Conservation (phyloP, 2,329 filamentous ascomycete species). For the Pyricularia sp. region DNA sequence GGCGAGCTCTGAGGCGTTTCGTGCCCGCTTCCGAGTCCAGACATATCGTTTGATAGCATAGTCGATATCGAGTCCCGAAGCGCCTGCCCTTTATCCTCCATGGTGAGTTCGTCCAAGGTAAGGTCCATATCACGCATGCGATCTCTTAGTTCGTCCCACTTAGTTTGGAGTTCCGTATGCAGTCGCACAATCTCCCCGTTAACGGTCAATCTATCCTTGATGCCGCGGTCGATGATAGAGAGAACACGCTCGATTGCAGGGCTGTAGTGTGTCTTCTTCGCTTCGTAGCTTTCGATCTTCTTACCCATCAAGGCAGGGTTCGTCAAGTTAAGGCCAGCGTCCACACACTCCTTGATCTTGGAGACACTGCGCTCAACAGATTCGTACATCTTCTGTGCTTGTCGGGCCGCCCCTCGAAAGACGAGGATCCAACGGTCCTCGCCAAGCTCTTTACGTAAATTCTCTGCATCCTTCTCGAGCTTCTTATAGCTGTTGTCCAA, state of each 20-base stretch:
- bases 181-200: conserved; percentile 89
- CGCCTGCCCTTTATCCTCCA: conserved; percentile 53
- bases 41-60: conserved; percentile 72
- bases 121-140: conserved; percentile 68
- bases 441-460: conserved; percentile 74
- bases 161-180: conserved; percentile 72
- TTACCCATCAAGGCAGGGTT: conserved; percentile 59
- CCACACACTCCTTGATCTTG: conserved; percentile 70
- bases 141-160: conserved; percentile 63
- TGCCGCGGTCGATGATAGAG: conserved; percentile 88
- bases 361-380: conserved; percentile 78
- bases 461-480: conserved; percentile 81
- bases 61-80: conserved; percentile 87
- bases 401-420: conserved; percentile 81
- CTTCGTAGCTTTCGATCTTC: conserved; percentile 86
- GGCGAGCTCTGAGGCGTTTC: conserved; percentile 60
- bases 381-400: conserved; percentile 93
- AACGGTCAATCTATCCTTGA: conserved; percentile 86
- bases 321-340: conserved; percentile 59
- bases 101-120: conserved; percentile 58
- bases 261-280: conserved; percentile 87
- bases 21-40: conserved; percentile 52
- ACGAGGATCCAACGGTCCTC: conserved; percentile 95
- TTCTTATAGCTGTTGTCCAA: conserved; percentile 81
- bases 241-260: conserved; percentile 86